Percentiles rank a stretch among this genome's conserved stretches.
Conservation (phyloP, 2,329 filamentous ascomycete species). For the Dothiorella sarmentorum region DNA sequence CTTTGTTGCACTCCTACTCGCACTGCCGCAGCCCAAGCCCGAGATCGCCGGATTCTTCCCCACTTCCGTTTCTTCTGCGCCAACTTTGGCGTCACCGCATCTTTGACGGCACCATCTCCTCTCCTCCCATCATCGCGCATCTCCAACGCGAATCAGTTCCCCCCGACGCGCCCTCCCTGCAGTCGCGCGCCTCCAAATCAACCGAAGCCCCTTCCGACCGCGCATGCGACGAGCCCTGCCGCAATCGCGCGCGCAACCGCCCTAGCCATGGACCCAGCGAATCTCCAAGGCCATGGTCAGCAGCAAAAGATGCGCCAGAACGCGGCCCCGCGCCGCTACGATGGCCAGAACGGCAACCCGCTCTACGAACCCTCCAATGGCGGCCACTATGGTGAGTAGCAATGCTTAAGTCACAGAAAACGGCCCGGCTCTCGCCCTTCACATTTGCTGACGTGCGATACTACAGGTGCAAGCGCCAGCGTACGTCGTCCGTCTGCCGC, state of each 20-base stretch:
- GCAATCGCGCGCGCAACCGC: conserved; percentile 25
- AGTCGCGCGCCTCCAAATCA: conserved; percentile 5
- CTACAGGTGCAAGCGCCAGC: conserved; percentile 63
- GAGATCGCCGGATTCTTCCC: conserved; percentile 16
- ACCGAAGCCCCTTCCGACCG: conserved; percentile 6
- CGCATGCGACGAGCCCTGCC: conserved; percentile 26
- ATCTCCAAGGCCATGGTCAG: conserved; percentile 34
- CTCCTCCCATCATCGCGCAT: conserved; percentile 33
- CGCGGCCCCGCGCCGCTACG: conserved; percentile 42
- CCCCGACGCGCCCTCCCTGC: conserved; percentile 1
- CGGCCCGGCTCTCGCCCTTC: not conserved
- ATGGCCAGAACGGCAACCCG: conserved; percentile 49
- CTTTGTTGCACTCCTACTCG: not conserved
- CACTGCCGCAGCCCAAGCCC: not conserved
- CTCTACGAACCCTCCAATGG: conserved; percentile 46
- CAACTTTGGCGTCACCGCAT: conserved; percentile 18
- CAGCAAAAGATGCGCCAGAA: conserved; percentile 37
- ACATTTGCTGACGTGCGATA: conserved; percentile 14
- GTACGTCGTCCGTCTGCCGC: conserved; percentile 48
- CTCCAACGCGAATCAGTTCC: conserved; percentile 22
- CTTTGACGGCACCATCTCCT: conserved; percentile 28
- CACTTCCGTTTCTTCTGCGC: conserved; percentile 15
- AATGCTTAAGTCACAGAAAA: conserved; percentile 9
- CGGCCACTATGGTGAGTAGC: conserved; percentile 48
- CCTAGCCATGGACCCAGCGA: conserved; percentile 37